Evolutionary conservation across 495 filamentous ascomycete species (phyloP).

Genomic region (Rhizodiscina lignyota): DNA sequence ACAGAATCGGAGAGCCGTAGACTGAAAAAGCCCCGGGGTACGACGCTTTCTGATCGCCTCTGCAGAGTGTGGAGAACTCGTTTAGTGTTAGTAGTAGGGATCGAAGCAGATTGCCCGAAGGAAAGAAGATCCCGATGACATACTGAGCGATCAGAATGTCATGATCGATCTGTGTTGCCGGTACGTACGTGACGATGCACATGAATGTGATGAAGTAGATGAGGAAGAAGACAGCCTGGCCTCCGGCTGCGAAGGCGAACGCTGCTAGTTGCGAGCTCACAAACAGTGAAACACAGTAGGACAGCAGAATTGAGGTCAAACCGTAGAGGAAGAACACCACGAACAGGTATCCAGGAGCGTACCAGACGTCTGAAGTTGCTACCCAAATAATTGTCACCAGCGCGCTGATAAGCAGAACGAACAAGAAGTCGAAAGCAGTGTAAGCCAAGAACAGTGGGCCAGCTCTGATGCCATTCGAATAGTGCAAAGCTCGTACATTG

Average conservation of each 20-base stretch:
- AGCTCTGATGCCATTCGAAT: slow-evolving; percentile 41
- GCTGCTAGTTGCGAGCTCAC: slow-evolving; percentile 51
- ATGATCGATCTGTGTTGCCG: slow-evolving; percentile 39
- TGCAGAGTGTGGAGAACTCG: slow-evolving; percentile 57
- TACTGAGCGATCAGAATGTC: slow-evolving; percentile 48
- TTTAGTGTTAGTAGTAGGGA: slow-evolving; percentile 62
- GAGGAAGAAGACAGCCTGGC: slow-evolving; percentile 54
- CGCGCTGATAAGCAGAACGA: slow-evolving; percentile 42
- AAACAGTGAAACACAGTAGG: slow-evolving; percentile 61
- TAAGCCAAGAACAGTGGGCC: slow-evolving; percentile 64
- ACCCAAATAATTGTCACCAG: slow-evolving; percentile 43
- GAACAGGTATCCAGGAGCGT: slow-evolving; percentile 58
- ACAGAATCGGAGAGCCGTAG: slow-evolving; percentile 66
- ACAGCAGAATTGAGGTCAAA: slow-evolving; percentile 46
- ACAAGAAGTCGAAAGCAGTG: slow-evolving; percentile 56
- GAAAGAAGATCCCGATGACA: slow-evolving; percentile 47
- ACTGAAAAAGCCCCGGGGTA: slow-evolving; percentile 55
- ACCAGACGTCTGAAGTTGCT: slow-evolving; percentile 47
- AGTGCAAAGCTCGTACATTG: slow-evolving; percentile 68
- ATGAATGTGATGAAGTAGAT: slow-evolving; percentile 64
- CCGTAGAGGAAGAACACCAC: slow-evolving; percentile 62
- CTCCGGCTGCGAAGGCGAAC: slow-evolving; percentile 58
- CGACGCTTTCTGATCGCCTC: slow-evolving; percentile 36
- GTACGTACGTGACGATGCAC: slow-evolving; percentile 48
- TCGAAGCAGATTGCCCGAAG: slow-evolving; percentile 49